Base-by-base conservation (phyloP, 176 grass and related monocot genomes). In the Aegilops bicornis region DNA sequence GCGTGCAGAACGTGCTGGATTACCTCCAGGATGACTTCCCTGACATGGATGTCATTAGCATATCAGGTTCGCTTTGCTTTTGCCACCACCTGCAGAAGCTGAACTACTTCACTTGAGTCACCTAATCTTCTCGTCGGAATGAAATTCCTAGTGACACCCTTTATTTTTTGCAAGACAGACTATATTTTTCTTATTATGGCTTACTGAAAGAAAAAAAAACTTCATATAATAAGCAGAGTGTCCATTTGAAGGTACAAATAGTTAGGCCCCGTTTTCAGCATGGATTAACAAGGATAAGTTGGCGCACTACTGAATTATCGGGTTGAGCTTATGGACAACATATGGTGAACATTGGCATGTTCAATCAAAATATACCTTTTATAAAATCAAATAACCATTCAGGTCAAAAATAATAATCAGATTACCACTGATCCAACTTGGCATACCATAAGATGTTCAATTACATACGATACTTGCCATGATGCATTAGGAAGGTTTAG, bases 11-110 rank as follows among this genome's bases (percentile, higher is more conserved):
- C 59, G 97, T 99, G 69, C 58, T 99, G 64, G 94, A 99, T 56
- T 96, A 87, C 69, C 92, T 99, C 43, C 79, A 89, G 76, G 86
- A 85, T 30, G 92, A 99, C 75, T 99, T 96, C 85, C 89, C 87
- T 36, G 97, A 99, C 80, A 94, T 99, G 94, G 94, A 96, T 73
- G 87, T 96, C 23, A 89, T 99, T 72, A 99, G 91, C 85, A 96
- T 96, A 56, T 96, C 97, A 84, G 92, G 97, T 99, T 89, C 1
- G 65, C 39, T 33, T 82, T 69, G 25, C 20, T 85, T 47, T 47
- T 37, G 14, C 30, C 1, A 1, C 12, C 40, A 65, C 79, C 54
- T 8, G 17, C 15, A 69, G 15, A 52, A 62, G 8, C 64, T 56
- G 15, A 84, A 67, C 45, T 59, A n/a, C 22, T 43, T 20, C 32